Conservation (phyloP, 352 stramenopile species). For the Phytophthora palmivora region DNA sequence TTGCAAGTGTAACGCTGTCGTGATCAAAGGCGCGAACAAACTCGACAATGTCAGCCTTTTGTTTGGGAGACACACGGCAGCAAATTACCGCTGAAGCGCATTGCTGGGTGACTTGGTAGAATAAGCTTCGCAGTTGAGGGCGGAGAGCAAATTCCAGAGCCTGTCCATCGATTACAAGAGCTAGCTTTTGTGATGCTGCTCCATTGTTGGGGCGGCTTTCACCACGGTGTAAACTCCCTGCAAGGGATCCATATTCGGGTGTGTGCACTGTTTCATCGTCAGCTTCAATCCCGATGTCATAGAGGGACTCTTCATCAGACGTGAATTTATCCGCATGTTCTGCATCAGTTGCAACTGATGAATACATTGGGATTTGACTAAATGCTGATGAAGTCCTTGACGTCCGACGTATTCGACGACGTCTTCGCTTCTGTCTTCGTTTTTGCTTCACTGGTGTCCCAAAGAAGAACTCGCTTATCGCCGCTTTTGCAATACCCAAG, state of each 20-base stretch:
- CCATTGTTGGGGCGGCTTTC: constrained; percentile 4
- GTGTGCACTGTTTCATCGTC: constrained; percentile 22
- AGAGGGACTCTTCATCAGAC: constrained; percentile 29
- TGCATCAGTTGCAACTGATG: constrained; percentile 37
- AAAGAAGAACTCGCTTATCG: constrained; percentile 27
- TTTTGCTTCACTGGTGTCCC: constrained; percentile 20
- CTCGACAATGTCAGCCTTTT: constrained; percentile 87
- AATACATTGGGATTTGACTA: constrained; percentile 32
- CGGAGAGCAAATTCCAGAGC: constrained; percentile 82
- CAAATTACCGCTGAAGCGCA: constrained; percentile 86
- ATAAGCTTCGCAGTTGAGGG: constrained; percentile 53
- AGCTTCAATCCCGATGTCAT: constrained; percentile 24
- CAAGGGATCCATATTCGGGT: constrained; percentile 37
- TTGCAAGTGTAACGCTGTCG: constrained; percentile 87
- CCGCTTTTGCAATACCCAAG: constrained; percentile 26
- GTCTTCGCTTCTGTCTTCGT: constrained; percentile 31
- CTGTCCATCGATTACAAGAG: constrained; percentile 94
- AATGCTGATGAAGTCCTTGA: constrained; percentile 26
- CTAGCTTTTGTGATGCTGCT: constrained; percentile 31
- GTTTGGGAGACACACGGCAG: constrained; percentile 88
- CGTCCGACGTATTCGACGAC: constrained; percentile 10
- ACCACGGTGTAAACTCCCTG: constrained; percentile 14
- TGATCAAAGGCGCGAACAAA: constrained; percentile 77
- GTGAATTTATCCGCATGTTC: constrained; percentile 23
- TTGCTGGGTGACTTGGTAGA: constrained; percentile 75